phyloP scores from a whole-genome alignment of 2,329 filamentous ascomycete genomes.

The Arthrocladium fulminans region DNA sequence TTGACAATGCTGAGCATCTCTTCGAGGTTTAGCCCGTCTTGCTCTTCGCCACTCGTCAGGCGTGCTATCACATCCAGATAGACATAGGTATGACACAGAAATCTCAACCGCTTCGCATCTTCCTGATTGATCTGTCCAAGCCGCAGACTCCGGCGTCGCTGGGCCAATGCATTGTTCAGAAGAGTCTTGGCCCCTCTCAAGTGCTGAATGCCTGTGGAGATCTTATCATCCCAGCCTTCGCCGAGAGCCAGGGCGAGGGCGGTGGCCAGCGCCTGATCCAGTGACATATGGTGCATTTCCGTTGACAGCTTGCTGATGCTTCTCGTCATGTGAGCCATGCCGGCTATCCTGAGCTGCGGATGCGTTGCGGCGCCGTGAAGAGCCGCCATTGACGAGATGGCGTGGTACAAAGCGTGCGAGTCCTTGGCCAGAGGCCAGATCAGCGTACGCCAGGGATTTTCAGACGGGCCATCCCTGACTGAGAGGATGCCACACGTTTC shows the following conservation, averaged over 20 bases:
- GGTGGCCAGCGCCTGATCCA: constrained; percentile 54
- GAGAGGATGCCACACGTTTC: constrained; percentile 63
- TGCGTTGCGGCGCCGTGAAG: constrained; percentile 48
- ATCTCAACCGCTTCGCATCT: constrained; percentile 45
- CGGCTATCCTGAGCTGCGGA: constrained; percentile 50
- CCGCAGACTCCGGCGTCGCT: constrained; percentile 32
- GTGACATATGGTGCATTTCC: constrained; percentile 53
- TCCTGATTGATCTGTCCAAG: constrained; percentile 24
- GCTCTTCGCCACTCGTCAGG: constrained; percentile 53
- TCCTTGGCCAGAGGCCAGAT: constrained; percentile 60
- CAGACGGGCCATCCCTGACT: constrained; percentile 58
- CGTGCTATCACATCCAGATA: constrained; percentile 67
- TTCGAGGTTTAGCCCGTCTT: constrained; percentile 48
- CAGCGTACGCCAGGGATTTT: constrained; percentile 63
- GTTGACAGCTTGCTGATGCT: constrained; percentile 52
- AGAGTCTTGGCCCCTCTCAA: constrained; percentile 58
- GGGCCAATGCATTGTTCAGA: constrained; percentile 50
- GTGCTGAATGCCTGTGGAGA: constrained; percentile 59
- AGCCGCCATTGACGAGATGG: constrained; percentile 59
- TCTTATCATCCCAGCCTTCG: constrained; percentile 63
- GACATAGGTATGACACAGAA: constrained; percentile 62
- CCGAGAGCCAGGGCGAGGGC: constrained; percentile 60
- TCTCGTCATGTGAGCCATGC: constrained; percentile 60
- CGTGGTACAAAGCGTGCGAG: constrained; percentile 58
- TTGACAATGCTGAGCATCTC: constrained; percentile 33